Conservation (phyloP, 495 filamentous ascomycete species). For the Hypoxylon crocopeplum region DNA sequence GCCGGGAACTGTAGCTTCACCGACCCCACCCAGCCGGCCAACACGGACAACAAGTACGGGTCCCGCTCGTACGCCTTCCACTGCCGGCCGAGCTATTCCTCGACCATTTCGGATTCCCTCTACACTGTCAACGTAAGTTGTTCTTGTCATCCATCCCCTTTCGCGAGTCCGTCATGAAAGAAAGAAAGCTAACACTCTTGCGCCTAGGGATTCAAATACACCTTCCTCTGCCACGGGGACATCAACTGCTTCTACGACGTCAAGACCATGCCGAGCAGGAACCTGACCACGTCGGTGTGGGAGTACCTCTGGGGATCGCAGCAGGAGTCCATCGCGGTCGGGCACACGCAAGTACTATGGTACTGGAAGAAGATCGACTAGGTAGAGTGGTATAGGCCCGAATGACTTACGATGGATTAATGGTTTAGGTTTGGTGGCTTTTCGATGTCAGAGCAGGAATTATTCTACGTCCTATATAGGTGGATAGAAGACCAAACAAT, state of each 20-base stretch:
- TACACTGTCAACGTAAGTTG: constrained; percentile 38
- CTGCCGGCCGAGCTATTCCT: constrained; percentile 24
- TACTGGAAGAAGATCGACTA: constrained; percentile 34
- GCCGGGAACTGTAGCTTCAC: constrained; percentile 43
- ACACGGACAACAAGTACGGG: constrained; percentile 47
- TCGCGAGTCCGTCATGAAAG: neutral
- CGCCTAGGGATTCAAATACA: constrained; percentile 35
- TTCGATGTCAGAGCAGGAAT: no score
- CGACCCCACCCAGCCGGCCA: constrained; percentile 38
- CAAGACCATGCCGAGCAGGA: constrained; percentile 12
- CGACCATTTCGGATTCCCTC: constrained; percentile 17
- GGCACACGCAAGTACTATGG: constrained; percentile 41
- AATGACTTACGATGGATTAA: no score
- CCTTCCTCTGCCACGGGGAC: constrained; percentile 46
- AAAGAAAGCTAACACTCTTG: no score
- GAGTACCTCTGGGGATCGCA: constrained; percentile 43
- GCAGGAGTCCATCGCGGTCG: constrained; percentile 37
- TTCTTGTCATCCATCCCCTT: neutral
- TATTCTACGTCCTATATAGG: no score
- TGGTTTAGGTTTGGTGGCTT: no score
- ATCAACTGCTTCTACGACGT: constrained; percentile 45
- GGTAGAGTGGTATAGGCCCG: neutral
- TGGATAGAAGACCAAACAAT: no score
- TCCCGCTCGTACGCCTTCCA: constrained; percentile 33
- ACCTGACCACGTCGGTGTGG: constrained; percentile 36